Base-by-base conservation (phyloP, 1,284 basidiomycete species). In the Cryptococcus sp. region DNA sequence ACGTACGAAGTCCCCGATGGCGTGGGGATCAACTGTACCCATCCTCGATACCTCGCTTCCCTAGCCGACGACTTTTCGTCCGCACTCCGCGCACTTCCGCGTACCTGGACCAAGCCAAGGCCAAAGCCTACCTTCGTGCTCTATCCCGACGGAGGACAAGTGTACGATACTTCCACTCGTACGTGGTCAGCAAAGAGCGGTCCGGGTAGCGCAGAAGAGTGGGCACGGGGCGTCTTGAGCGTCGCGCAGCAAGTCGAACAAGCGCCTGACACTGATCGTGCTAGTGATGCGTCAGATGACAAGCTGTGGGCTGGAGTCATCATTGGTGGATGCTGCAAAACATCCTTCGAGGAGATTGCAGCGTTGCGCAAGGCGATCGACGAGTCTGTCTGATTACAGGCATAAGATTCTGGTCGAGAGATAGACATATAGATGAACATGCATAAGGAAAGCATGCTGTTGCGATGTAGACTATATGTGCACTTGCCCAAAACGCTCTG, bases 1-100 rank as follows among this genome's bases (percentile, higher is more conserved):
- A 25, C 25, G 7, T 35, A 13, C 31, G 25, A 73, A 0, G 50
- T 69, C 31, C 86, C 85, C 0, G 71, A 78, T 45, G 87, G 82
- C 0, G 71, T 88, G 4, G 89, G 88, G 0, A 83, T 90, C 65
- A 91, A 92, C 73, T 92, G 89, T 74, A 88, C 88, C 8, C 71
- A 51, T 69, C 78, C 44, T 54, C 80, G 49, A 67, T 66, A 70
- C 48, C 58, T 75, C 55, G 40, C 53, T 3, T 22, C 41, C 49
- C 44, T 47, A 47, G 50, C 38, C 41, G 6, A 31, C n/a, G 8
- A 42, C 38, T 25, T 57, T 17, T 50, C 38, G 5, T 22, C 48
- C 27, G 27, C 17, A 39, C 57, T 49, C 60, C 49, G 45, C 35
- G 38, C 38, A 52, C 47, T 17, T 35, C 23, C 42, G 38, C 15